Percentiles rank a stretch among this genome's conserved stretches.
phyloP scores from a whole-genome alignment of 108 stramenopile species.

The Thalassiosira profunda region DNA sequence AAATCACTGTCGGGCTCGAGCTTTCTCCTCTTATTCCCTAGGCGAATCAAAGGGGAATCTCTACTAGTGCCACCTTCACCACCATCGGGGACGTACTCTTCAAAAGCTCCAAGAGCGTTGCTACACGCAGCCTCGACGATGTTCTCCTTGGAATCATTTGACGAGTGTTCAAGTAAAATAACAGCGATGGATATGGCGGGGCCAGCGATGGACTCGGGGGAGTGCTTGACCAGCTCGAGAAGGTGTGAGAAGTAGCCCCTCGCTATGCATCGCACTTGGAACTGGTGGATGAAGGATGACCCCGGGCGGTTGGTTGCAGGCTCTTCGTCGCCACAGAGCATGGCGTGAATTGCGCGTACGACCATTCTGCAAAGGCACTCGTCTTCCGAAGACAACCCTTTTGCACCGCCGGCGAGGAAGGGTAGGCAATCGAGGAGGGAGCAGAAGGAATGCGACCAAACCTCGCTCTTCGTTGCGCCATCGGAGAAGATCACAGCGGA shows the following conservation, averaged over 20 bases:
- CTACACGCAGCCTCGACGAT: conserved; percentile 14
- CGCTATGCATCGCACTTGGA: conserved; percentile 18
- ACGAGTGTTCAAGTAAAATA: conserved; percentile 1
- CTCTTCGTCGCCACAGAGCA: conserved; percentile 6
- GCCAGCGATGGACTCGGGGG: conserved; percentile 18
- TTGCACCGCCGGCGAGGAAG: conserved; percentile 4
- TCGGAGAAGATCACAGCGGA: conserved; percentile 19
- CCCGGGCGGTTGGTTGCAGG: not conserved
- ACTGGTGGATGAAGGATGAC: not conserved
- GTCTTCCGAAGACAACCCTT: not conserved
- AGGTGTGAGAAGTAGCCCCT: conserved; percentile 33
- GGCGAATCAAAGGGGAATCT: not conserved
- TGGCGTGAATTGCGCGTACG: conserved; percentile 21
- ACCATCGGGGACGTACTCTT: not conserved
- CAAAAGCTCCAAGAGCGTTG: conserved; percentile 2
- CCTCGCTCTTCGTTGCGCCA: conserved; percentile 1
- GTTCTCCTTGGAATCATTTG: not conserved
- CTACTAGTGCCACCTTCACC: not conserved
- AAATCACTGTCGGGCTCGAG: conserved; percentile 5
- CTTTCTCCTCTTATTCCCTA: conserved; percentile 40
- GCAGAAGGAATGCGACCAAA: conserved; percentile 19
- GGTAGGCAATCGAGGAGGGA: conserved; percentile 28
- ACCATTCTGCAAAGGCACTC: conserved; percentile 21
- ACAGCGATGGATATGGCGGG: conserved; percentile 22
- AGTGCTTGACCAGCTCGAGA: conserved; percentile 26